Conservation (phyloP, 345 rosid species). For the Pseudoturritis turrita region DNA sequence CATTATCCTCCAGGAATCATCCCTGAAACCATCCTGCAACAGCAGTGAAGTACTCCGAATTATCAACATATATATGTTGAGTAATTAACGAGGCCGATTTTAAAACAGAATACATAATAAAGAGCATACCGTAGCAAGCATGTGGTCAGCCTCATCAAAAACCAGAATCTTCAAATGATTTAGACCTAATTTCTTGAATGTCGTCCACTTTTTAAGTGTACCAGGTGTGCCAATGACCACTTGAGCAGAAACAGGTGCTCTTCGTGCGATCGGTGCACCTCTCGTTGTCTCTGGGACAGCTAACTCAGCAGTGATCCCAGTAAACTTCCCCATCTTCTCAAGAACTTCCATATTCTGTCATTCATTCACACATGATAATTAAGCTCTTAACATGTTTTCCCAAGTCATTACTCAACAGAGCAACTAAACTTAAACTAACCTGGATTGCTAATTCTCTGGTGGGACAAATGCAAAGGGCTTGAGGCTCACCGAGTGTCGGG, state of each 20-base stretch:
- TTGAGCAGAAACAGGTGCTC: slow-evolving; percentile 56
- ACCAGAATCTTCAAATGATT: slow-evolving; percentile 67
- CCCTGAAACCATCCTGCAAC: slow-evolving; percentile 88
- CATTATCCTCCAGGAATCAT: slow-evolving; percentile 87
- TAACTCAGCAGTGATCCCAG: slow-evolving; percentile 66
- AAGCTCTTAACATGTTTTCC: neutral
- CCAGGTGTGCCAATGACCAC: slow-evolving; percentile 98
- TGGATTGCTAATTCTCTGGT: slow-evolving; percentile 90
- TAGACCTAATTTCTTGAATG: slow-evolving; percentile 53
- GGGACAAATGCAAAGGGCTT: slow-evolving; percentile 95
- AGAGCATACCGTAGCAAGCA: slow-evolving; percentile 72
- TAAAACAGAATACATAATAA: neutral
- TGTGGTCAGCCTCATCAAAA: slow-evolving; percentile 98
- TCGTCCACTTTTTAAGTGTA: slow-evolving; percentile 73
- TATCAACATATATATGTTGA: neutral
- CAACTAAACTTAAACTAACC: slow-evolving; percentile 38
- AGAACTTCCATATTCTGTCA: slow-evolving; percentile 88
- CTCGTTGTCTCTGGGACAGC: slow-evolving; percentile 65
- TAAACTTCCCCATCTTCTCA: slow-evolving; percentile 86
- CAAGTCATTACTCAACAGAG: neutral
- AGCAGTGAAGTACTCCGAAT: slow-evolving; percentile 2
- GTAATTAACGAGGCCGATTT: neutral
- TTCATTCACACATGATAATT: slow-evolving; percentile 7
- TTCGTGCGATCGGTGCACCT: slow-evolving; percentile 32
- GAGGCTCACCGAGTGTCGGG: slow-evolving; percentile 51